phyloP scores from a whole-genome alignment of 2,329 filamentous ascomycete genomes.

The Pyrenophora tritici-repentis region DNA sequence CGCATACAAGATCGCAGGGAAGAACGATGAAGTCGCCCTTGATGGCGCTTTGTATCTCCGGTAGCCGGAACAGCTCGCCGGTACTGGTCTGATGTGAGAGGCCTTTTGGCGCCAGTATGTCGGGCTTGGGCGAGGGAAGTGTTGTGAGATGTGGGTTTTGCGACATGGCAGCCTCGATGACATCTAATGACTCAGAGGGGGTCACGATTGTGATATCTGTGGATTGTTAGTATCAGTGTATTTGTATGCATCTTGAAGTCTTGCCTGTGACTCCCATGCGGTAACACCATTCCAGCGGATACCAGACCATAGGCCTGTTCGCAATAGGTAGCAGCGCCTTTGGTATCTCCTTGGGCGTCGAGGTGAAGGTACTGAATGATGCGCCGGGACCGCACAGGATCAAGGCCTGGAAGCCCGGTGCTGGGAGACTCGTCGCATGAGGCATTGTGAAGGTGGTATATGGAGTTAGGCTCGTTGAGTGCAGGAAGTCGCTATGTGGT shows the following conservation, averaged over 20 bases:
- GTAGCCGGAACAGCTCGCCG: slow-evolving; percentile 82
- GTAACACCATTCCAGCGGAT: slow-evolving; percentile 83
- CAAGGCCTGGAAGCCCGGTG: slow-evolving; percentile 78
- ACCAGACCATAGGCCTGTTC: slow-evolving; percentile 89
- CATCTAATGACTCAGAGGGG: slow-evolving; percentile 62
- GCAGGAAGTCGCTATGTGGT: neutral
- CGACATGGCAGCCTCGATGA: slow-evolving; percentile 71
- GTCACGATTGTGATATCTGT: slow-evolving; percentile 63
- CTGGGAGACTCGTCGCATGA: slow-evolving; percentile 71
- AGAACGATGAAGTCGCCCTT: slow-evolving; percentile 87
- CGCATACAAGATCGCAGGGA: slow-evolving; percentile 92
- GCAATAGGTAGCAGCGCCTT: slow-evolving; percentile 83
- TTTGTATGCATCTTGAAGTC: neutral
- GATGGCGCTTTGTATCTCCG: slow-evolving; percentile 78
- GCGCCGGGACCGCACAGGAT: slow-evolving; percentile 83
- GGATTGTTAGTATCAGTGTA: slow-evolving; percentile 1
- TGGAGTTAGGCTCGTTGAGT: neutral
- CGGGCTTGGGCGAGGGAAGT: slow-evolving; percentile 72
- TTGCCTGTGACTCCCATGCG: slow-evolving; percentile 75
- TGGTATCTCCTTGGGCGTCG: slow-evolving; percentile 77
- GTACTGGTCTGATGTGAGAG: slow-evolving; percentile 86
- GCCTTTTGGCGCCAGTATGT: slow-evolving; percentile 74
- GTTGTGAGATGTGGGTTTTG: slow-evolving; percentile 78
- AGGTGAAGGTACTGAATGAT: slow-evolving; percentile 81
- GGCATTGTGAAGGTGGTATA: slow-evolving; percentile 62